Conservation (phyloP, 2,329 filamentous ascomycete genomes). For the Drechslerella dactyloides region DNA sequence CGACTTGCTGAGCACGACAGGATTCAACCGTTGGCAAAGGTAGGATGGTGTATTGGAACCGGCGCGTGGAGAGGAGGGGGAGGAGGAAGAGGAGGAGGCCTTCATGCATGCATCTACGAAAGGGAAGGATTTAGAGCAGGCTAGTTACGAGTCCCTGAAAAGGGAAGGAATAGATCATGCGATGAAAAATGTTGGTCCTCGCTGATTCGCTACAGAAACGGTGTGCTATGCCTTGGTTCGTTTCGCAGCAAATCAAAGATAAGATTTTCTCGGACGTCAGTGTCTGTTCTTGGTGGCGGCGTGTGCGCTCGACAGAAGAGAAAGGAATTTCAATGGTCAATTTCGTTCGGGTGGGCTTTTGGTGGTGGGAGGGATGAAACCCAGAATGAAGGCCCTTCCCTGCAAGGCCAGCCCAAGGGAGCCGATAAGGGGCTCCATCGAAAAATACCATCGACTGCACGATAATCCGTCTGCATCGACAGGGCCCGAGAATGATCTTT, state of each 20-base stretch:
- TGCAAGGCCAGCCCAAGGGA: conserved; percentile 27
- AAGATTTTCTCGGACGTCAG: conserved; percentile 42
- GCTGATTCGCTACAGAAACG: conserved; percentile 48
- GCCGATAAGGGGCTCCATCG: conserved; percentile 41
- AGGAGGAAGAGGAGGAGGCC: conserved; percentile 11
- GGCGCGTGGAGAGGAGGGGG: conserved; percentile 30
- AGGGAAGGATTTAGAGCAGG: conserved; percentile 28
- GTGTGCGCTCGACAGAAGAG: conserved; percentile 31
- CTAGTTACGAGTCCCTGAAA: conserved; percentile 42
- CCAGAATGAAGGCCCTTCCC: conserved; percentile 37
- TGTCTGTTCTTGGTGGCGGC: conserved; percentile 43
- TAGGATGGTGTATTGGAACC: conserved; percentile 24
- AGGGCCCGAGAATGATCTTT: conserved; percentile 29
- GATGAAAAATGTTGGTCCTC: conserved; percentile 37
- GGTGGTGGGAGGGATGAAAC: conserved; percentile 49
- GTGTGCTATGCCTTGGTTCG: conserved; percentile 36
- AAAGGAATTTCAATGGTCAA: conserved; percentile 42
- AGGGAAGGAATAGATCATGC: conserved; percentile 43
- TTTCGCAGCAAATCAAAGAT: conserved; percentile 50
- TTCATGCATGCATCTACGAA: conserved; percentile 28
- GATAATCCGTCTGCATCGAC: conserved; percentile 18
- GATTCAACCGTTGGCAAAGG: conserved; percentile 22
- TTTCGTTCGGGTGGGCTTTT: conserved; percentile 26
- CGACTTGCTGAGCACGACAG: conserved; percentile 8
- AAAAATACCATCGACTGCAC: conserved; percentile 21